Percentiles rank a stretch among this genome's conserved stretches.
Conservation (phyloP, 179 eudicot genomes). For the Silene coronaria region DNA sequence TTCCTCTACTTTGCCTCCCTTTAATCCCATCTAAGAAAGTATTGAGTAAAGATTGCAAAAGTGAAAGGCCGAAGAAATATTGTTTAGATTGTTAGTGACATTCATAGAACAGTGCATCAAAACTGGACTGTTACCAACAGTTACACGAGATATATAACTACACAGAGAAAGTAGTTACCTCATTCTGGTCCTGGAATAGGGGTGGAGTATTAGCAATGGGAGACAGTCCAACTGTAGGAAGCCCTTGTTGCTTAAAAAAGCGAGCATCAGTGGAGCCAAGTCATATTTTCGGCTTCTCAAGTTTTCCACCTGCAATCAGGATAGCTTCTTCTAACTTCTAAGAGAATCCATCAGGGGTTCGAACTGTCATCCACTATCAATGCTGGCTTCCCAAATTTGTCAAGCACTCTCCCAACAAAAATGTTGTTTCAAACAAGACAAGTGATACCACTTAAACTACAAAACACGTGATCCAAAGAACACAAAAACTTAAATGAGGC, state of each 20-base stretch:
- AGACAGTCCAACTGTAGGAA: conserved; percentile 87
- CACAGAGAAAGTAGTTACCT: conserved; percentile 37
- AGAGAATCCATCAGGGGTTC: conserved; percentile 79
- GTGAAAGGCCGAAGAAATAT: too few relatives aligned
- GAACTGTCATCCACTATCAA: conserved; percentile 53
- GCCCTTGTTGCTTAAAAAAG: conserved; percentile 56
- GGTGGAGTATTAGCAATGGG: conserved; percentile 90
- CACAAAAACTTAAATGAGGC: too few relatives aligned
- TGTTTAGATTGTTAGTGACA: too few relatives aligned
- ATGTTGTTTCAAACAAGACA: neutral
- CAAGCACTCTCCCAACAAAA: conserved; percentile 23
- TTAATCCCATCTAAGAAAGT: too few relatives aligned
- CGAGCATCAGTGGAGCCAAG: conserved; percentile 86
- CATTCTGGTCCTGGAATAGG: conserved; percentile 88
- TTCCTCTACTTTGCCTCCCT: too few relatives aligned
- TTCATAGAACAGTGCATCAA: too few relatives aligned
- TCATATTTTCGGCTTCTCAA: conserved; percentile 70
- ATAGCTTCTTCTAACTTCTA: conserved; percentile 72
- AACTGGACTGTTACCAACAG: too few relatives aligned
- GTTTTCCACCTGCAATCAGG: conserved; percentile 44
- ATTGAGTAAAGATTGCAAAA: too few relatives aligned
- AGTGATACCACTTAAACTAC: too few relatives aligned
- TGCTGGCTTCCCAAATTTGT: conserved; percentile 57
- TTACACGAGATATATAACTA: too few relatives aligned
- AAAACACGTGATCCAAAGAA: too few relatives aligned